Conservation (phyloP, 345 rosid species). For the Populus pruinosa region DNA sequence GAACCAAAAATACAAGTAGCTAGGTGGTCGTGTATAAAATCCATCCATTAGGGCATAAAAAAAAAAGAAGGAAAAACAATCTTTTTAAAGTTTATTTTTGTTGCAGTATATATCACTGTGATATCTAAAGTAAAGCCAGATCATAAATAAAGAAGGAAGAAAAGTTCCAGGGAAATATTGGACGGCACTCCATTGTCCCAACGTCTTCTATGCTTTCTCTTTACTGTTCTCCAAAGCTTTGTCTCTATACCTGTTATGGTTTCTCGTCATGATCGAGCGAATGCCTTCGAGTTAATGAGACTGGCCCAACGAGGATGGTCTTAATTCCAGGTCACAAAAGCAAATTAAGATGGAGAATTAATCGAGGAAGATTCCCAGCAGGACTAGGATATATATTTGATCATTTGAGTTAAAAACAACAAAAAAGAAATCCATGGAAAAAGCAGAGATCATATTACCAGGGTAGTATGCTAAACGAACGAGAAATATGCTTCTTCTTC, state of each 20-base stretch:
- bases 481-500: neutral
- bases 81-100: neutral
- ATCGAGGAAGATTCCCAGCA: neutral
- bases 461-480: neutral
- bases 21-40: neutral
- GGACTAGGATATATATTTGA: neutral
- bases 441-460: neutral
- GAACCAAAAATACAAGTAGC: neutral
- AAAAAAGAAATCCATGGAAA: neutral
- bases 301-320: constrained; percentile 16
- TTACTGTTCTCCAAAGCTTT: constrained; percentile 29
- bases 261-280: constrained; percentile 19
- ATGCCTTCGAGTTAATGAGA: constrained; percentile 7
- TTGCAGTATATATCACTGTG: neutral
- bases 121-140: neutral
- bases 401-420: neutral
- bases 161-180: neutral
- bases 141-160: neutral
- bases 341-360: neutral
- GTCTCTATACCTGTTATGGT: constrained; percentile 16
- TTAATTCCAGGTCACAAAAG: constrained; percentile 13
- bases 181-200: constrained; percentile 12
- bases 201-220: constrained; percentile 23
- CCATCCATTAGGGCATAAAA: neutral
- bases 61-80: neutral